These are phyloP conservation scores for Sesbania bispinosa DNA, from an alignment of 306 rosid species.

Conservation along the genomic window DNA sequence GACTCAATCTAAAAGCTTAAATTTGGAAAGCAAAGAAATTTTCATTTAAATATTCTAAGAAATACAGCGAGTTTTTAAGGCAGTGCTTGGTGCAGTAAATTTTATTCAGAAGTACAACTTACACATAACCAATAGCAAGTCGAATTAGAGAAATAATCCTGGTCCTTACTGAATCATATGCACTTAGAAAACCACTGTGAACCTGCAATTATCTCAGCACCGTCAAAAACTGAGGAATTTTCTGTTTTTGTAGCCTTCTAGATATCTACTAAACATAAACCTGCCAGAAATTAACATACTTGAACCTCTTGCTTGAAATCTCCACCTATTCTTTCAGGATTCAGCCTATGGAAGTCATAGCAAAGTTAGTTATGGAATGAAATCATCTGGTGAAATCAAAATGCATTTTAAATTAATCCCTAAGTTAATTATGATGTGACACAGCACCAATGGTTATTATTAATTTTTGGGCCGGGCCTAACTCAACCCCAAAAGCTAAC, in stretches of 20 bases:
- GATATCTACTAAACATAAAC: slow-evolving; percentile 21
- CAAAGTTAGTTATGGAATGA: slow-evolving; percentile 22
- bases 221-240: slow-evolving; percentile 12
- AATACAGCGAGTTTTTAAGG: slow-evolving; percentile 9
- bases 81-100: neutral
- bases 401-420: slow-evolving; percentile 1
- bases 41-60: neutral
- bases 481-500: too few species aligned
- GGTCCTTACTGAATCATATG: slow-evolving; percentile 89
- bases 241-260: neutral
- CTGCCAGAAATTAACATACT: slow-evolving; percentile 47
- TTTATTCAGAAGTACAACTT: slow-evolving; percentile 35
- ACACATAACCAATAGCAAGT: slow-evolving; percentile 71
- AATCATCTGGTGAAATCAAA: slow-evolving; percentile 2
- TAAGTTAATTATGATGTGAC: neutral
- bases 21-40: neutral
- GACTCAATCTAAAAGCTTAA: slow-evolving; percentile 1
- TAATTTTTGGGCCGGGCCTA: too few species aligned
- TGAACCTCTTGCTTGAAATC: slow-evolving; percentile 97
- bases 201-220: slow-evolving; percentile 59
- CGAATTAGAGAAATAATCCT: slow-evolving; percentile 75
- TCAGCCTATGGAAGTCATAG: slow-evolving; percentile 52
- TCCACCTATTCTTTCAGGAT: slow-evolving; percentile 98
- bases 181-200: slow-evolving; percentile 93
- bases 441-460: neutral